Evolutionary conservation across 208 protist genomes (phyloP).

Genomic region (Trichomonas tenax): DNA sequence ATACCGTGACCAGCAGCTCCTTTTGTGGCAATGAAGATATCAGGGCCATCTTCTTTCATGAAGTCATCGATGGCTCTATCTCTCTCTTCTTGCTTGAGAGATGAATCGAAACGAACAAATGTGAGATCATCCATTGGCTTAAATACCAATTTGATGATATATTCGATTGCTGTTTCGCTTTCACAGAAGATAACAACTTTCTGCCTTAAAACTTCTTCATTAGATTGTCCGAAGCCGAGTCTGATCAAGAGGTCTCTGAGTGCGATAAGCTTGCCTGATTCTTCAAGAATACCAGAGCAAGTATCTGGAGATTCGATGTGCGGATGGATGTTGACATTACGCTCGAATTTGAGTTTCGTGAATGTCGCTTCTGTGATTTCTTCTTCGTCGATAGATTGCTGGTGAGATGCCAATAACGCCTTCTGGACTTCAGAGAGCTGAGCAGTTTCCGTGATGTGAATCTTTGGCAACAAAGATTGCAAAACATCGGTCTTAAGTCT

Average conservation of each 20-base stretch:
- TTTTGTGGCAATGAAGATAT: not conserved
- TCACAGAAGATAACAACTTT: not conserved
- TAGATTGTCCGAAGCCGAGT: not conserved
- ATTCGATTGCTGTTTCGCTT: not conserved
- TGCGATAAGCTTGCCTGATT: not conserved
- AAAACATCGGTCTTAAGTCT: slow-evolving; percentile 65
- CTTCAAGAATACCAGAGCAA: not conserved
- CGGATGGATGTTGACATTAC: not conserved
- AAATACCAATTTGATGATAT: not conserved
- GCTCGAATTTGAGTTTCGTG: not conserved
- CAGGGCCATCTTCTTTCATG: not conserved
- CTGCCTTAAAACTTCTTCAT: not conserved
- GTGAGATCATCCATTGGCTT: not conserved
- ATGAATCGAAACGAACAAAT: not conserved
- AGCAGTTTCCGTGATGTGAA: not conserved
- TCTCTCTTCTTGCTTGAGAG: not conserved
- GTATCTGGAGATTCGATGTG: not conserved
- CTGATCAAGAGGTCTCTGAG: not conserved
- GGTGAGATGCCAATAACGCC: not conserved
- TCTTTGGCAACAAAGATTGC: not conserved
- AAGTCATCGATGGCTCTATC: not conserved
- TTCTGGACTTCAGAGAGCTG: not conserved
- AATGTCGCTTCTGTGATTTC: not conserved
- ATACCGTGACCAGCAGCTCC: not conserved
- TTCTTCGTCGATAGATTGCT: not conserved